Evolutionary conservation across 129 eudicot genomes (phyloP), one percentile per base, ranked within the genome.

Genomic region (Kitagawia praeruptora): DNA sequence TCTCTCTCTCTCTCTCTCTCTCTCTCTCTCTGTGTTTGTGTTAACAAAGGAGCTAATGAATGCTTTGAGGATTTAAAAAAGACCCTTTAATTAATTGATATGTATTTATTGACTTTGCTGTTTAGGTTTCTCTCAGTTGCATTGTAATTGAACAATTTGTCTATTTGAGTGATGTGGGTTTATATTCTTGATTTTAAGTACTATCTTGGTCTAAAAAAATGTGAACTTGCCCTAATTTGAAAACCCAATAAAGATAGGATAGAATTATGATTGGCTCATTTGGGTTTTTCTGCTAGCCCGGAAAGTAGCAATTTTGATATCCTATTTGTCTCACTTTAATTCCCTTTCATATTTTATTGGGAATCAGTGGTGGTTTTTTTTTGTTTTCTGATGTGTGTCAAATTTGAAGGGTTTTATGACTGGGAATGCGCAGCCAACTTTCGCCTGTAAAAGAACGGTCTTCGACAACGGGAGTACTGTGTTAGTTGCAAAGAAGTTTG

Each of bases 401-500:
- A 19, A 49, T 42, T 75, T 76, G 69, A 72, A 84, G 93, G 86
- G 81, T 18, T 64, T 75, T 82, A 39, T 49, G 74, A 77, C 67
- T 72, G 78, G 66, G 39, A 77, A 73, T 70, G 45, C 21, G 47
- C 81, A 82, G 34, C 87, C 81, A 77, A 81, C 75, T 31, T 76
- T 86, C 23, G 90, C 87, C 38, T 78, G 87, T 78, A 85, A 77
- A 48, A 34, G 40, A 6, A 27, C 70, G 53, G 80, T 47, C 70
- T 45, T 51, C 41, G 74, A 77, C 41, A 80, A 75, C 51, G 39
- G 66, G 67, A 56, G 74, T 61, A 70, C 81, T 14, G 40, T 75
- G n/a, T 69, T 78, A n/a, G 44, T 7, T 27, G 80, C 80, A 49
- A 76, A 79, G 79, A 90, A 76, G 45, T 79, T 89, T 66, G 85